Evolutionary conservation across 2,329 filamentous ascomycete genomes (phyloP).

Genomic region (Verticillium tricorpus): DNA sequence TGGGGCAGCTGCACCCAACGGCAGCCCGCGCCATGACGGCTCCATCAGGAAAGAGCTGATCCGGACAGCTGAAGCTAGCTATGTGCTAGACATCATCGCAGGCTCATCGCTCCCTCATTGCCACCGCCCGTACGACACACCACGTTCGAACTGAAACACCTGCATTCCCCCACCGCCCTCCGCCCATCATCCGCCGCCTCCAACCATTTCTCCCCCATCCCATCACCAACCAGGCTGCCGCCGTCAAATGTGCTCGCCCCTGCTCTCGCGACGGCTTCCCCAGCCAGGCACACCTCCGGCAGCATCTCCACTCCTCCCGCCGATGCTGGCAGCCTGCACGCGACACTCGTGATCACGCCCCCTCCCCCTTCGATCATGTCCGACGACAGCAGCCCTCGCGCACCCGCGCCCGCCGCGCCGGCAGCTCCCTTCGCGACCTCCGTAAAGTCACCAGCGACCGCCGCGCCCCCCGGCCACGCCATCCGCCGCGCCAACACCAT

Average conservation of each 20-base stretch:
- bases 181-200: neutral
- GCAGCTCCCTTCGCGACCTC: neutral
- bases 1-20: neutral
- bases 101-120: neutral
- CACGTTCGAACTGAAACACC: neutral
- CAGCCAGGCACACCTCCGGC: neutral
- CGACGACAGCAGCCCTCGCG: neutral
- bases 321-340: neutral
- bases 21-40: neutral
- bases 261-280: neutral
- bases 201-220: neutral
- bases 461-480: conserved; percentile 25
- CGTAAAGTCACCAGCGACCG: neutral
- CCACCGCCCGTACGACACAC: neutral
- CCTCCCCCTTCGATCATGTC: neutral
- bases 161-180: neutral
- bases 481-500: conserved; percentile 37
- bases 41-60: neutral
- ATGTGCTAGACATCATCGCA: neutral
- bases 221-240: neutral
- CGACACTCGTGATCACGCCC: neutral
- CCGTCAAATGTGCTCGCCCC: neutral
- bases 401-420: neutral
- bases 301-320: neutral
- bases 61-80: neutral